Evolutionary conservation across 345 rosid genomes (phyloP).

Genomic region (Eucalyptus erythrocorys): DNA sequence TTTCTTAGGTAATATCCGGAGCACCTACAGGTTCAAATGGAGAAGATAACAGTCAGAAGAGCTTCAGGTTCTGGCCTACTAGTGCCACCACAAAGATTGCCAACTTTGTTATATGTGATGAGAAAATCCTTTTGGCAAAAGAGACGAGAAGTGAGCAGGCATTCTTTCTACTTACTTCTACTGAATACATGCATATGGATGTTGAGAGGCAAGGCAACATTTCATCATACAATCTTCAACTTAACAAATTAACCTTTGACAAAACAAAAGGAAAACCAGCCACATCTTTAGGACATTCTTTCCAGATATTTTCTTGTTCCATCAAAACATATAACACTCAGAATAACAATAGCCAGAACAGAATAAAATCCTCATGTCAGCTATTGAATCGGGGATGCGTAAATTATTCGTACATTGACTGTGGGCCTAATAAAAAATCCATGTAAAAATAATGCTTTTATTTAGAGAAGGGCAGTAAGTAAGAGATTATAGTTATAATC

Average conservation of each 20-base stretch:
- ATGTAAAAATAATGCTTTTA: neutral
- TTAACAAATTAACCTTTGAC: neutral
- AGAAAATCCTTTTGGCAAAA: neutral
- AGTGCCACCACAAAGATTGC: neutral
- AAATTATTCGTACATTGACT: neutral
- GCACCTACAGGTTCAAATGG: conserved; percentile 26
- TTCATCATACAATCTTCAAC: neutral
- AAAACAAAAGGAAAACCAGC: neutral
- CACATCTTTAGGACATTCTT: neutral
- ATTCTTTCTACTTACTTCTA: neutral
- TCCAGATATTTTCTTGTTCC: neutral
- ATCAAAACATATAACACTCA: neutral
- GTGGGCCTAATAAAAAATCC: neutral
- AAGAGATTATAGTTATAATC: neutral
- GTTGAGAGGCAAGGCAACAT: neutral
- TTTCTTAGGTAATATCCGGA: conserved; percentile 42
- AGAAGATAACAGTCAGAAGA: neutral
- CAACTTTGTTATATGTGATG: neutral
- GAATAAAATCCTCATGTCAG: neutral
- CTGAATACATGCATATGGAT: neutral
- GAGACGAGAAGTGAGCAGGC: neutral
- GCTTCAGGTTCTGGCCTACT: neutral
- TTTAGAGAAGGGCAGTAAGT: neutral
- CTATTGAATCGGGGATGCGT: neutral
- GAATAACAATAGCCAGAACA: neutral